Conservation (phyloP, 2,329 filamentous ascomycete species). For the Alternaria sp. region DNA sequence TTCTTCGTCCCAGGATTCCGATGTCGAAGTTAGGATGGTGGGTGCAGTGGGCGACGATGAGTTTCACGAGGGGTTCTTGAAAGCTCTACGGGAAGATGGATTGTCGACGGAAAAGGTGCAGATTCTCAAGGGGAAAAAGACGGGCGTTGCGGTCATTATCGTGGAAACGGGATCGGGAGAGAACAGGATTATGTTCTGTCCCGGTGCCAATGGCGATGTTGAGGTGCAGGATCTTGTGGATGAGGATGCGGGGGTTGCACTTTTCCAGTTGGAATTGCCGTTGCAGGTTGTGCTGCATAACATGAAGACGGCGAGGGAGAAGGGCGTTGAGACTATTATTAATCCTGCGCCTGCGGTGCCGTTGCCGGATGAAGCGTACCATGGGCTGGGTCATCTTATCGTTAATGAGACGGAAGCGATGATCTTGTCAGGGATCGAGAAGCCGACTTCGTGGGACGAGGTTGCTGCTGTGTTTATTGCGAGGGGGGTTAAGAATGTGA, state of each 20-base stretch:
- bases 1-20: constrained; percentile 22
- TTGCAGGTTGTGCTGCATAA: constrained; percentile 49
- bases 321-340: constrained; percentile 66
- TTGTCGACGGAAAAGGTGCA: constrained; percentile 51
- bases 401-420: constrained; percentile 91
- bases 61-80: constrained; percentile 50
- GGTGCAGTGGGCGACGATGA: constrained; percentile 57
- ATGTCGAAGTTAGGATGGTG: constrained; percentile 57
- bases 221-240: constrained; percentile 46
- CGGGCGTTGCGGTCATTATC: constrained; percentile 57
- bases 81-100: constrained; percentile 53
- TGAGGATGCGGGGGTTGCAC: constrained; percentile 49
- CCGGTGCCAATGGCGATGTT: constrained; percentile 55
- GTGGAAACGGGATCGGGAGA: constrained; percentile 57
- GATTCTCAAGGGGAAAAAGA: constrained; percentile 52
- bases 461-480: constrained; percentile 62
- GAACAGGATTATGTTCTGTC: constrained; percentile 57
- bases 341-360: constrained; percentile 79
- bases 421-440: constrained; percentile 66
- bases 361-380: constrained; percentile 71
- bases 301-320: constrained; percentile 43
- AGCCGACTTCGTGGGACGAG: constrained; percentile 40
- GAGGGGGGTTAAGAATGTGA: constrained; percentile 74
- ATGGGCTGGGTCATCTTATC: constrained; percentile 75
- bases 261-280: constrained; percentile 58